phyloP scores from a whole-genome alignment of 2,329 filamentous ascomycete genomes.

The Scopulariopsis brevicaulis region DNA sequence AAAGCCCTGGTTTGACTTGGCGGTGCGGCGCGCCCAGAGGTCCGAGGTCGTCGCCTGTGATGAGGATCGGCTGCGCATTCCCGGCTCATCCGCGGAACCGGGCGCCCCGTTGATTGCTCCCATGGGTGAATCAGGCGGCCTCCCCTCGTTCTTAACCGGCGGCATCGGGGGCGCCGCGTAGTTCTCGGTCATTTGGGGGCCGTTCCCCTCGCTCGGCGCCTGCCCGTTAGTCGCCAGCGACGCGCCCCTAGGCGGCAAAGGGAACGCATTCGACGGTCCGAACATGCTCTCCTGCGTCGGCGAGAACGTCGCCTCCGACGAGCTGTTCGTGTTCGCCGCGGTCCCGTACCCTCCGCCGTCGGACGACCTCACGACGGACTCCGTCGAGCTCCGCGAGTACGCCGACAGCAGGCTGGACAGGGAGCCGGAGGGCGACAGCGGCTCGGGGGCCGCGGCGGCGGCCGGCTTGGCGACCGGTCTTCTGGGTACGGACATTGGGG shows the following conservation, averaged over 20 bases:
- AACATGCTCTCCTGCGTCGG: not conserved
- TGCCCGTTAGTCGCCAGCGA: slow-evolving; percentile 6
- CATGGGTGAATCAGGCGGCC: not conserved
- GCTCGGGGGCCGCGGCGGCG: slow-evolving; percentile 11
- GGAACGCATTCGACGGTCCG: not conserved
- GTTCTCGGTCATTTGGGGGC: not conserved
- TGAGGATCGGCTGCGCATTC: slow-evolving; percentile 17
- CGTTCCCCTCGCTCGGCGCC: not conserved
- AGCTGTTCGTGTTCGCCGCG: not conserved
- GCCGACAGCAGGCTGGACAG: slow-evolving; percentile 44
- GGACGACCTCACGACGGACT: slow-evolving; percentile 28
- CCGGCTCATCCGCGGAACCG: slow-evolving; percentile 8
- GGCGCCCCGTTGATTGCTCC: not conserved
- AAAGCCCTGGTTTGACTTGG: slow-evolving; percentile 26
- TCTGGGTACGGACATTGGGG: slow-evolving; percentile 22
- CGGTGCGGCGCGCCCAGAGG: slow-evolving; percentile 27
- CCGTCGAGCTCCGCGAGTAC: slow-evolving; percentile 36
- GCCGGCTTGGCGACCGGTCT: slow-evolving; percentile 17
- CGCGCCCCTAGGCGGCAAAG: not conserved
- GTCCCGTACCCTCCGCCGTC: slow-evolving; percentile 20
- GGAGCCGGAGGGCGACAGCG: slow-evolving; percentile 31
- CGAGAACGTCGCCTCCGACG: slow-evolving; percentile 9
- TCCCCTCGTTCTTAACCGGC: not conserved
- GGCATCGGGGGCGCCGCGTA: not conserved
- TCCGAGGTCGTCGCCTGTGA: slow-evolving; percentile 1